phyloP scores from a whole-genome alignment of 805 yeast genomes.

The Candida lessepsii region DNA sequence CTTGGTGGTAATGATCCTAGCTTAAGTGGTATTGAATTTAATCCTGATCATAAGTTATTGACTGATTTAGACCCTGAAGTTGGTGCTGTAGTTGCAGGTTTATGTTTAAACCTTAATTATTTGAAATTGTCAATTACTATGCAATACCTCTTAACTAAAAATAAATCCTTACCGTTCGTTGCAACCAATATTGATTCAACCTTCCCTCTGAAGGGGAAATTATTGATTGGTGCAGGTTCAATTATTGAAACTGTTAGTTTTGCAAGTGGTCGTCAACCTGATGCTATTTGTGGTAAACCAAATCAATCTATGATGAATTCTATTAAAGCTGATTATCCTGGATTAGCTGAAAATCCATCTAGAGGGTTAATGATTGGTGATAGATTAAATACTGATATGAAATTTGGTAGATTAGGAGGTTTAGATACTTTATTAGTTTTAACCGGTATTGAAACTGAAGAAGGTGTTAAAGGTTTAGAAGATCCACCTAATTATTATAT shows the following conservation, averaged over 20 bases:
- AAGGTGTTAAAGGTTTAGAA: constrained; percentile 46
- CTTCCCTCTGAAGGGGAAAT: constrained; percentile 81
- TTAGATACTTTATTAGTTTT: constrained; percentile 83
- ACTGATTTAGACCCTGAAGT: constrained; percentile 66
- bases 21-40: constrained; percentile 49
- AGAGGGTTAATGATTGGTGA: constrained; percentile 93
- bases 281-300: constrained; percentile 88
- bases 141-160: constrained; percentile 65
- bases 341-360: constrained; percentile 47
- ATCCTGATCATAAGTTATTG: constrained; percentile 54
- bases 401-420: constrained; percentile 85
- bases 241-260: constrained; percentile 73
- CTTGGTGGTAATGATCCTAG: constrained; percentile 82
- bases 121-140: constrained; percentile 77
- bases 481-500: constrained; percentile 69
- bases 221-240: constrained; percentile 95
- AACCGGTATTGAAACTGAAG: constrained; percentile 86
- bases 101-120: constrained; percentile 76
- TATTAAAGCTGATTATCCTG: constrained; percentile 61
- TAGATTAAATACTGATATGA: constrained; percentile 91
- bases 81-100: constrained; percentile 88
- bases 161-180: constrained; percentile 64
- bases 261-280: constrained; percentile 80
- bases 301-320: constrained; percentile 86
- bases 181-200: constrained; percentile 97